phyloP scores from a whole-genome alignment of 495 filamentous ascomycete species.

The Hypomontagnella submonticulosa region DNA sequence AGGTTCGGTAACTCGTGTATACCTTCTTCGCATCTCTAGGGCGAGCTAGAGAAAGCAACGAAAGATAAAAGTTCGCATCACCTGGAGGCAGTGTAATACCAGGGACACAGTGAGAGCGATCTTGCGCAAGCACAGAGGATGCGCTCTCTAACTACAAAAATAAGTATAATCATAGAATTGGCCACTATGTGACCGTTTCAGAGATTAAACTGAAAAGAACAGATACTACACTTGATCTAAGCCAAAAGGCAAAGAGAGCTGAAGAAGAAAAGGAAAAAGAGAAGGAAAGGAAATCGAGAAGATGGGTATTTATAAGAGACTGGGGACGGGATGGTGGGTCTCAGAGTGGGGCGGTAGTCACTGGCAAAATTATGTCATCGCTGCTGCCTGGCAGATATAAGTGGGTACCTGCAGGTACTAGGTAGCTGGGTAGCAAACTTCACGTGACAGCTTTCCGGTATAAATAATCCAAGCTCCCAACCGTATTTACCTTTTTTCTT shows the following conservation, averaged over 20 bases:
- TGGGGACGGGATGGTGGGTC: conserved; percentile 13
- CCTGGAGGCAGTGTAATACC: conserved; percentile 79
- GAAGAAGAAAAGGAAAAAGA: conserved; percentile 46
- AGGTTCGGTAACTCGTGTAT: not conserved
- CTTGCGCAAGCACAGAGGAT: conserved; percentile 79
- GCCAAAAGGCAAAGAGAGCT: conserved; percentile 72
- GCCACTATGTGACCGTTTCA: conserved; percentile 56
- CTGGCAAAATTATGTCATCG: conserved; percentile 25
- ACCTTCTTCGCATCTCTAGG: conserved; percentile 31
- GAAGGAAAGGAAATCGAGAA: not conserved
- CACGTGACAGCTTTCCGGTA: conserved; percentile 11
- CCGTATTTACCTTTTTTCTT: not conserved
- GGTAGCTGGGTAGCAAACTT: conserved; percentile 5
- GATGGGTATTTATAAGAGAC: too few species aligned
- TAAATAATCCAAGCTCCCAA: conserved; percentile 1
- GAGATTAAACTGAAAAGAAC: conserved; percentile 97
- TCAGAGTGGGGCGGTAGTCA: conserved; percentile 7
- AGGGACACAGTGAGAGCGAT: conserved; percentile 70
- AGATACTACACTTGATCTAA: conserved; percentile 99
- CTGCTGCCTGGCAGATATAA: conserved; percentile 6
- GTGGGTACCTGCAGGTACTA: conserved; percentile 16
- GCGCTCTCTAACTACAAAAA: conserved; percentile 56
- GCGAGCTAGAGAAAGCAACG: conserved; percentile 41
- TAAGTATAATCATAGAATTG: conserved; percentile 50
- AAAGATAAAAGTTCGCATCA: conserved; percentile 69